Conservation (phyloP, 1,284 basidiomycete species). For the Moniliophthora roreri region DNA sequence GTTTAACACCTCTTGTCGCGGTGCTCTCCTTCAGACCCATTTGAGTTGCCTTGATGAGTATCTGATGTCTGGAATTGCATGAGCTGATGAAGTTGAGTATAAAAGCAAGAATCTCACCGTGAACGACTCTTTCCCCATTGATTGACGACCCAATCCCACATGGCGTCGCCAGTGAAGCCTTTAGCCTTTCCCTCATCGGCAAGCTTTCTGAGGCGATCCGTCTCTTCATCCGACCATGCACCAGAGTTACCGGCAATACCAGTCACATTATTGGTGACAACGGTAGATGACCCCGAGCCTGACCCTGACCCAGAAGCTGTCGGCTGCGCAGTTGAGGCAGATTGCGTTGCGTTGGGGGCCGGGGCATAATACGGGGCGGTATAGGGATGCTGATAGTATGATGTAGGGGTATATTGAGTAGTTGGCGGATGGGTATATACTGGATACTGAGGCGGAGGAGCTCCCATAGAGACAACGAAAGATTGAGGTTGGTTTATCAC, state of each 20-base stretch:
- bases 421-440: conserved; percentile 15
- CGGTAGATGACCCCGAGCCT: conserved; percentile 25
- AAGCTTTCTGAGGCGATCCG: conserved; percentile 60
- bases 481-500: conserved; percentile 69
- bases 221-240: conserved; percentile 75
- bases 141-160: conserved; percentile 74
- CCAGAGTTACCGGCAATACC: conserved; percentile 58
- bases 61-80: conserved; percentile 58
- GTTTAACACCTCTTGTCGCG: conserved; percentile 51
- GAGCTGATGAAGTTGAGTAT: neutral
- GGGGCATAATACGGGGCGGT: conserved; percentile 15
- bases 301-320: conserved; percentile 26
- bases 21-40: conserved; percentile 72
- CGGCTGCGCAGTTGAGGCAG: conserved; percentile 16
- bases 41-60: conserved; percentile 73
- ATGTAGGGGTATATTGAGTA: conserved; percentile 42
- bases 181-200: conserved; percentile 60
- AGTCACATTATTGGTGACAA: conserved; percentile 17
- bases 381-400: conserved; percentile 51
- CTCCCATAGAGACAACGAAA: conserved; percentile 65
- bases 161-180: conserved; percentile 53
- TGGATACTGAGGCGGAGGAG: conserved; percentile 30
- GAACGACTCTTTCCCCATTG: conserved; percentile 72
- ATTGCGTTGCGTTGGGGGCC: conserved; percentile 13
- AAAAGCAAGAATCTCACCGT: conserved; percentile 41